Evolutionary conservation across 2,329 filamentous ascomycete genomes (phyloP), one percentile per base, ranked within the genome.

Genomic region (Tolypocladium tropicale): DNA sequence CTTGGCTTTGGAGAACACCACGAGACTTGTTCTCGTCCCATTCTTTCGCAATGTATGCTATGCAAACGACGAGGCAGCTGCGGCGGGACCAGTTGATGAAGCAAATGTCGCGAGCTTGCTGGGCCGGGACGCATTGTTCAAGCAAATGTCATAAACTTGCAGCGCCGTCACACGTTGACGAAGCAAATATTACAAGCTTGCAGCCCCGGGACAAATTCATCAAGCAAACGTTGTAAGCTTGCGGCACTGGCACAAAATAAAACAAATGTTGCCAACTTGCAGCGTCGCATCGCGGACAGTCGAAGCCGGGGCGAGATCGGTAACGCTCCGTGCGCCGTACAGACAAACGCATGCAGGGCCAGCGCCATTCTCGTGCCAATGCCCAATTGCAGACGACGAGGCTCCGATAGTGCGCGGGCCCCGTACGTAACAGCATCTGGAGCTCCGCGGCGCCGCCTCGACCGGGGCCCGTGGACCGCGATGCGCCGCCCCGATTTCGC

Each of bases 381-480:
- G 46, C 46, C 46, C 46, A 49, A 49, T 49, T 30, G 46, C 28
- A 49, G 46, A 49, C 16, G 25, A n/a, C 25, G 46, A 12, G 46
- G 12, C 41, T 54, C 53, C 39, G 53, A 54, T 49, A 10, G 32
- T 28, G 41, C 25, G 30, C 41, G 53, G 39, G 36, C 39, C 18
- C 39, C 23, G 28, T 56, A 56, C 55, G 50, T 49, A 53, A 53
- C 37, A 56, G 55, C 39, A 49, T 52, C 30, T 25, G n/a, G 37
- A 49, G 33, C 32, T 39, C 33, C 25, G 41, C 51, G 51, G 55
- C 39, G 37, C 23, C 37, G 37, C 33, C 50, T 16, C 50, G 39
- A 49, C 30, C 55, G 50, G 55, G 9, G 37, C 32, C 50, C 55
- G 55, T 56, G 55, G 55, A 48, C 53, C 30, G 53, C 53, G 41